Evolutionary conservation across 2,329 filamentous ascomycete genomes (phyloP).

Genomic region (Claviceps fusiformis): DNA sequence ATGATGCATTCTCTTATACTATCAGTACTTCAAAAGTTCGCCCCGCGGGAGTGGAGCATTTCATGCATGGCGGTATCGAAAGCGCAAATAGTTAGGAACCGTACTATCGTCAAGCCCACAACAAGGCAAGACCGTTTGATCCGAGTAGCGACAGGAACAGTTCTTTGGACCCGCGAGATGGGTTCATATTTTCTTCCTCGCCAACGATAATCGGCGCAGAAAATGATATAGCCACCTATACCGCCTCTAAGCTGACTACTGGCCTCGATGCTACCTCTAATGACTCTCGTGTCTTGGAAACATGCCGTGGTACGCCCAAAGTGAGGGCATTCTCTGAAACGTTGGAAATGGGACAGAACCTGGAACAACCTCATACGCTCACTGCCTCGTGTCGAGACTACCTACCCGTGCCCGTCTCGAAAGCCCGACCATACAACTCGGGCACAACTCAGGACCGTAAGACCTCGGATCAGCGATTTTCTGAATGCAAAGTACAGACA

Average conservation of each 20-base stretch:
- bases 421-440: constrained; percentile 10
- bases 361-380: no score
- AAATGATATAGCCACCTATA: not conserved
- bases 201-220: constrained; percentile 4
- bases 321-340: not conserved
- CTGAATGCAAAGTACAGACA: not conserved
- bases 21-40: constrained; percentile 14
- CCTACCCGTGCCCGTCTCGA: constrained; percentile 9
- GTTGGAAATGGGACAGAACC: not conserved
- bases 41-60: constrained; percentile 11
- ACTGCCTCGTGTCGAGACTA: not conserved
- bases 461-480: not conserved
- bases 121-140: constrained; percentile 11
- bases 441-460: not conserved
- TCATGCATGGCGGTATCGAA: constrained; percentile 3
- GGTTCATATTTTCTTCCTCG: constrained; percentile 3
- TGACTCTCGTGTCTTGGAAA: not conserved
- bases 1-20: constrained; percentile 8
- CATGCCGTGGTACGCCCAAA: not conserved
- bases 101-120: constrained; percentile 2
- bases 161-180: not conserved
- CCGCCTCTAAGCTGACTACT: not conserved
- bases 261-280: not conserved
- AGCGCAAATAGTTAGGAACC: constrained; percentile 1
- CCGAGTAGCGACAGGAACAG: not conserved